Conservation (phyloP, 805 yeast species). For the Nakazawaea anatomiae region DNA sequence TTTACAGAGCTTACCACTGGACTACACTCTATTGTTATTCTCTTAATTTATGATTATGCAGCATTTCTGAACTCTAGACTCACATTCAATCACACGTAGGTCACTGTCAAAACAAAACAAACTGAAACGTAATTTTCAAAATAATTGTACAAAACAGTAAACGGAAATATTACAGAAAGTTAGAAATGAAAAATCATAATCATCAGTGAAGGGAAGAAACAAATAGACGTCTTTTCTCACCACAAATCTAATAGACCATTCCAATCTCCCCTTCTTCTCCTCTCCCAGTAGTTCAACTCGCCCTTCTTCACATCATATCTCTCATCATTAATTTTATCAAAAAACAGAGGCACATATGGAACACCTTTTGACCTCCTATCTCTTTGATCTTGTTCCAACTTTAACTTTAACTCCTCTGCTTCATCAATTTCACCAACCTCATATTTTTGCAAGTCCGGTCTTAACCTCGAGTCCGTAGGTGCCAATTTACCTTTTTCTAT, state of each 20-base stretch:
- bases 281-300: constrained; percentile 67
- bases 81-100: too few species aligned
- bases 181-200: too few species aligned
- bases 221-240: constrained; percentile 26
- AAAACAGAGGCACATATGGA: constrained; percentile 56
- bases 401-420: constrained; percentile 67
- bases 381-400: constrained; percentile 77
- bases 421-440: constrained; percentile 62
- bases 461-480: constrained; percentile 81
- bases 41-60: too few species aligned
- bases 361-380: constrained; percentile 54
- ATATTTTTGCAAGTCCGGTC: constrained; percentile 79
- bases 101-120: too few species aligned
- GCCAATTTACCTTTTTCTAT: constrained; percentile 63
- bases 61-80: too few species aligned
- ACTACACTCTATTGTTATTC: too few species aligned
- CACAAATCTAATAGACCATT: constrained; percentile 46
- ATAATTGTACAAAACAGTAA: too few species aligned
- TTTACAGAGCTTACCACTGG: too few species aligned
- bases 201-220: not conserved
- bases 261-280: constrained; percentile 65
- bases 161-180: too few species aligned
- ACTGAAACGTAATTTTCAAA: too few species aligned
- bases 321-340: constrained; percentile 36
- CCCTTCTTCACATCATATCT: constrained; percentile 44